A percentile compares a stretch with the other conserved stretches of the same genome.
phyloP scores from a whole-genome alignment of 495 filamentous ascomycete genomes.

The Hapsidospora chrysogenum region DNA sequence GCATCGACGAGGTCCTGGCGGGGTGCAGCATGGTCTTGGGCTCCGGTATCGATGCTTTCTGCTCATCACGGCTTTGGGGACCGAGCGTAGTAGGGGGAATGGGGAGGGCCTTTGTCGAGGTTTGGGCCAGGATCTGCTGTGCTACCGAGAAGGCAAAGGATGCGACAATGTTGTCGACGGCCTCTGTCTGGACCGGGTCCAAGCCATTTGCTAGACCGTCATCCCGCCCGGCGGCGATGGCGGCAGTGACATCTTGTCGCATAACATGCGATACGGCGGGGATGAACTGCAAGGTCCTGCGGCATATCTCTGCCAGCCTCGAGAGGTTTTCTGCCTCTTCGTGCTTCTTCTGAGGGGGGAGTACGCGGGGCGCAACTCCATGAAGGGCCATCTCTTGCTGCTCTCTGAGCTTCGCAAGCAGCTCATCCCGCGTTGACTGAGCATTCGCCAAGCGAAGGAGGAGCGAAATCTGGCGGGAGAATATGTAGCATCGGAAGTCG shows the following conservation, averaged over 20 bases:
- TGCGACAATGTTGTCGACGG: slow-evolving; percentile 67
- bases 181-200: slow-evolving; percentile 23
- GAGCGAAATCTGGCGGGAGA: slow-evolving; percentile 72
- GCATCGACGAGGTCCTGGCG: slow-evolving; percentile 34
- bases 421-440: slow-evolving; percentile 35
- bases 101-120: slow-evolving; percentile 46
- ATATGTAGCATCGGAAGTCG: slow-evolving; percentile 90
- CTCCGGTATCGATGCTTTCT: slow-evolving; percentile 36
- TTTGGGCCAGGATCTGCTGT: slow-evolving; percentile 63
- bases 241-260: slow-evolving; percentile 49
- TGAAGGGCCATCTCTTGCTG: slow-evolving; percentile 33
- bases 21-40: slow-evolving; percentile 50
- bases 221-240: slow-evolving; percentile 15
- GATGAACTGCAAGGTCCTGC: slow-evolving; percentile 64
- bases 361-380: slow-evolving; percentile 32
- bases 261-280: slow-evolving; percentile 60
- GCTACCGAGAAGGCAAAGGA: slow-evolving; percentile 73
- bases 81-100: slow-evolving; percentile 43
- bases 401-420: slow-evolving; percentile 39
- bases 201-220: slow-evolving; percentile 5
- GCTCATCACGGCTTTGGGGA: slow-evolving; percentile 25
- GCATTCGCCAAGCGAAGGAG: slow-evolving; percentile 70
- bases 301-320: slow-evolving; percentile 65
- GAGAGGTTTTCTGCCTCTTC: slow-evolving; percentile 58
- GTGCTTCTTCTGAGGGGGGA: slow-evolving; percentile 19